Conservation (phyloP, 2,329 filamentous ascomycete genomes). For the Tricladium varicosporioides region DNA sequence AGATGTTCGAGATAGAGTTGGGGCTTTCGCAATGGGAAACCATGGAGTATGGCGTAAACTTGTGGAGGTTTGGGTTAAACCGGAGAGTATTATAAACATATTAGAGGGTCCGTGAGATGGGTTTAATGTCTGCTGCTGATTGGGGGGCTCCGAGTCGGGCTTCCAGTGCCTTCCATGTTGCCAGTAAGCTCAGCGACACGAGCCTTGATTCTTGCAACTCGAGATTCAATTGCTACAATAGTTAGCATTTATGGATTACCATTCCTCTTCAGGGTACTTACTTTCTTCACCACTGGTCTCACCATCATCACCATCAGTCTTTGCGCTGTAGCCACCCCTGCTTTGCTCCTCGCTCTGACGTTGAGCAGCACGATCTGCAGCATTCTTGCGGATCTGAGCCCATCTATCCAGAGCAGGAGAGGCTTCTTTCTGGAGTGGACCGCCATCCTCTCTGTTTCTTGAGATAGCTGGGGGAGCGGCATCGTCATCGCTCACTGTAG, state of each 20-base stretch:
- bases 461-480: constrained; percentile 32
- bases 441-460: constrained; percentile 30
- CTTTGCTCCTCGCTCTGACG: constrained; percentile 63
- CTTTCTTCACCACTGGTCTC: constrained; percentile 96
- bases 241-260: constrained; percentile 26
- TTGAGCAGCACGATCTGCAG: constrained; percentile 72
- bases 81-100: not conserved
- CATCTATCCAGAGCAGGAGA: constrained; percentile 70
- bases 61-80: not conserved
- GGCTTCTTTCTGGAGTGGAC: constrained; percentile 31
- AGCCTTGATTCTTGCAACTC: constrained; percentile 96
- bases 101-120: not conserved
- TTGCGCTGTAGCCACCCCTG: constrained; percentile 54
- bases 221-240: constrained; percentile 82
- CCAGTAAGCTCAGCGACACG: constrained; percentile 91
- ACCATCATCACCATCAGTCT: constrained; percentile 68
- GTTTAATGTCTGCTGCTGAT: constrained; percentile 1
- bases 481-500: constrained; percentile 39
- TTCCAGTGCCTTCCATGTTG: constrained; percentile 59
- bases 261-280: constrained; percentile 47
- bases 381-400: constrained; percentile 95
- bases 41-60: not conserved
- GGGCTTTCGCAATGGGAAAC: too few relatives aligned
- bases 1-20: too few relatives aligned
- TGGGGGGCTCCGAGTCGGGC: constrained; percentile 8